phyloP scores from a whole-genome alignment of 169 alveolate species.

The Miamiensis avidus region DNA sequence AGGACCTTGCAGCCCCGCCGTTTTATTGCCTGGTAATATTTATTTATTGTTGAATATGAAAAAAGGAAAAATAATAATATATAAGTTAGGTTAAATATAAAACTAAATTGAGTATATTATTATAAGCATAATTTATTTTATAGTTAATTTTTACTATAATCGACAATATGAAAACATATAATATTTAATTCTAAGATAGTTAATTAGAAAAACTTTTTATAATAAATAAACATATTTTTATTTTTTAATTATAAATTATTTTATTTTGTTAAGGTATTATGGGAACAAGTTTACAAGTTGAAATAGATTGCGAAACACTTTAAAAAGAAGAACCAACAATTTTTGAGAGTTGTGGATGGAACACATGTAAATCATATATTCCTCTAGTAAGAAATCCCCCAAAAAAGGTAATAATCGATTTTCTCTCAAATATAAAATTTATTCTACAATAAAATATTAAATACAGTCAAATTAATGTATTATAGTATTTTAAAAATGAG shows the following conservation, averaged over 20 bases:
- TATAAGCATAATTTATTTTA: background rate
- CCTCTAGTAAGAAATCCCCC: background rate
- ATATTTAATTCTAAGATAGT: background rate
- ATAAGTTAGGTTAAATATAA: too few species aligned
- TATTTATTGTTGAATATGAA: too few species aligned
- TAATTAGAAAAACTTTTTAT: too few species aligned
- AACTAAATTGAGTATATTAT: background rate
- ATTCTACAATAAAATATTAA: too few species aligned
- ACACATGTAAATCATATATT: background rate
- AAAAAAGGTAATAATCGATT: background rate
- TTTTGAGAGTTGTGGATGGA: background rate
- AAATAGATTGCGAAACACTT: background rate
- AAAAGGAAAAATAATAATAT: too few species aligned
- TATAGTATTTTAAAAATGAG: too few species aligned
- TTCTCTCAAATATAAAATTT: too few species aligned
- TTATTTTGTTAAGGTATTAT: background rate
- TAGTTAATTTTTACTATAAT: too few species aligned
- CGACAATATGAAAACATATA: too few species aligned
- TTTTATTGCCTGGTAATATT: background rate
- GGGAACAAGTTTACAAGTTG: background rate
- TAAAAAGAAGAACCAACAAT: background rate
- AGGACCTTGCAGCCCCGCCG: background rate
- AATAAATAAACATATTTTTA: too few species aligned
- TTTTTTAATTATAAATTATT: too few species aligned
- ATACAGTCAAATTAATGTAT: too few species aligned